Conservation (phyloP, 1,284 basidiomycete genomes). For the Veloboletus limbatus region DNA sequence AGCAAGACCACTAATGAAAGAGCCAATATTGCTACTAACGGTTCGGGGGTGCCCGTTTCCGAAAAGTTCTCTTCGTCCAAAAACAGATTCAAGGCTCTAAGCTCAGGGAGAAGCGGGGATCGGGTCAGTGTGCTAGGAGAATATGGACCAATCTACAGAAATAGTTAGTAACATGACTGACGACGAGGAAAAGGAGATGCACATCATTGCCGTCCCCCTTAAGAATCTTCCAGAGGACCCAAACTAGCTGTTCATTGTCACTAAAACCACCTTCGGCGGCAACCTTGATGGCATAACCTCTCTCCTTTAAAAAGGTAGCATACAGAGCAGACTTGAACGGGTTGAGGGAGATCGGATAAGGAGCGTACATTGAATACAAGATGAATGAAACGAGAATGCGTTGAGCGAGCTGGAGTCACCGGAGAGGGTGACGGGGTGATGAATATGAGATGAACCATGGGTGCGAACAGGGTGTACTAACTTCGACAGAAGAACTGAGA, state of each 20-base stretch:
- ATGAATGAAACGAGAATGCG: conserved; percentile 75
- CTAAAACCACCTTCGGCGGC: conserved; percentile 50
- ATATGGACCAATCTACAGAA: conserved; percentile 65
- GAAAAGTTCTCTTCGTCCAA: conserved; percentile 57
- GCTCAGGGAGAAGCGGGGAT: conserved; percentile 66
- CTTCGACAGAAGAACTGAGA: conserved; percentile 54
- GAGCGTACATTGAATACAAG: conserved; percentile 70
- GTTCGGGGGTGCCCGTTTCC: conserved; percentile 43
- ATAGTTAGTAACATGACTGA: conserved; percentile 7
- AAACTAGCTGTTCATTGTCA: conserved; percentile 71
- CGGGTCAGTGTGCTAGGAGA: conserved; percentile 67
- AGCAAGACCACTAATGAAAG: conserved; percentile 10
- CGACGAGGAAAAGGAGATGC: conserved; percentile 24
- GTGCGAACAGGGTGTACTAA: conserved; percentile 33
- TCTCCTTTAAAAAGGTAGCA: conserved; percentile 61
- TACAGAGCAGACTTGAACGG: conserved; percentile 71
- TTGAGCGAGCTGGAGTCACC: conserved; percentile 51
- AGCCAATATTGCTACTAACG: conserved; percentile 18
- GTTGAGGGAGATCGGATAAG: conserved; percentile 72
- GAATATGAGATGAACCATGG: conserved; percentile 11
- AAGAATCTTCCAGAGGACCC: conserved; percentile 80
- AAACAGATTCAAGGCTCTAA: conserved; percentile 63
- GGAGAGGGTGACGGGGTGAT: conserved; percentile 9
- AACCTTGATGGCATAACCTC: conserved; percentile 52
- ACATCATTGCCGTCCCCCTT: conserved; percentile 78